Evolutionary conservation across 2,329 filamentous ascomycete species (phyloP).

Genomic region (Pseudocercospora vitis): DNA sequence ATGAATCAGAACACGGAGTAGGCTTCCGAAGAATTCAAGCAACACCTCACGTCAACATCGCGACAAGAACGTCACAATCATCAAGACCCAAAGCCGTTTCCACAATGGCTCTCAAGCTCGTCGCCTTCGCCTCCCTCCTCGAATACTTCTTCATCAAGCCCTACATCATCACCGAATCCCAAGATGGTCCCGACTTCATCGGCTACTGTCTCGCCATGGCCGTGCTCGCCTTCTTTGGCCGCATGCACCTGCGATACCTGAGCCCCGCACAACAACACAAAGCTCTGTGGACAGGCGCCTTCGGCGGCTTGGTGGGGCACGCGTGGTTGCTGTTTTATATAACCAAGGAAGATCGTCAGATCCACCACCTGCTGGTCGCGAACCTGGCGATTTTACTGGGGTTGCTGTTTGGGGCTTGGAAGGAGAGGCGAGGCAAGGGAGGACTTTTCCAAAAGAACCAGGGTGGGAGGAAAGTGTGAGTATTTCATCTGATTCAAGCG

Average conservation of each 20-base stretch:
- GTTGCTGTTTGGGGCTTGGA: slow-evolving; percentile 17
- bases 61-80: not conserved
- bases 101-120: slow-evolving; percentile 18
- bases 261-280: slow-evolving; percentile 9
- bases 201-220: slow-evolving; percentile 20
- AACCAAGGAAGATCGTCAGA: slow-evolving; percentile 12
- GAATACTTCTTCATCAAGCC: slow-evolving; percentile 24
- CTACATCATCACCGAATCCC: slow-evolving; percentile 13
- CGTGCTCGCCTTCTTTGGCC: slow-evolving; percentile 22
- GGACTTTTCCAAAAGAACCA: not conserved
- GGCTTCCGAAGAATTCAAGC: not conserved
- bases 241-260: slow-evolving; percentile 20
- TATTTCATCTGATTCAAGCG: too few species aligned
- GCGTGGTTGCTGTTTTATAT: slow-evolving; percentile 25
- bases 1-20: too few species aligned
- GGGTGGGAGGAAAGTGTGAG: slow-evolving; percentile 15
- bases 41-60: not conserved
- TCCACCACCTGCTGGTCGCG: slow-evolving; percentile 24
- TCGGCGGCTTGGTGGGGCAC: slow-evolving; percentile 21
- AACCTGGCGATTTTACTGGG: slow-evolving; percentile 21
- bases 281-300: slow-evolving; percentile 12
- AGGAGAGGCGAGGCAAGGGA: slow-evolving; percentile 11
- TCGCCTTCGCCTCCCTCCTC: slow-evolving; percentile 21
- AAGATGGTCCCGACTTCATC: slow-evolving; percentile 22
- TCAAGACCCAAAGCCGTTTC: too few species aligned